Conservation (phyloP, 2,329 filamentous ascomycete species). For the Phaeosphaeriaceae sp. region DNA sequence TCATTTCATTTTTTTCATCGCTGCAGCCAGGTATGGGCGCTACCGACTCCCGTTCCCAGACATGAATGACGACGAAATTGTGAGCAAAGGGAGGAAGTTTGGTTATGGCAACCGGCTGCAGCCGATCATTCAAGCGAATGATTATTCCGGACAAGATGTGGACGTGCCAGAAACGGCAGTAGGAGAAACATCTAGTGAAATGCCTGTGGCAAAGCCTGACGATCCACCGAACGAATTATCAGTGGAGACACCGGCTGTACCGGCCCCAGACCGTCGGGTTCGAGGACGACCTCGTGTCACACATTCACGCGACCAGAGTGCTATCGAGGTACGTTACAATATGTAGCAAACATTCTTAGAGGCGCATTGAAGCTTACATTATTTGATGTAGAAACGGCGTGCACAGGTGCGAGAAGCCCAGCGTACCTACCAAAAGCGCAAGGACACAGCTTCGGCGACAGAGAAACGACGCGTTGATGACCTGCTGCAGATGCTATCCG, state of each 20-base stretch:
- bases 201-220: no score
- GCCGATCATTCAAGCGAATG: slow-evolving; percentile 15
- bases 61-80: background rate
- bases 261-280: slow-evolving; percentile 13
- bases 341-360: no score
- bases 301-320: slow-evolving; percentile 19
- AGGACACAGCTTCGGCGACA: slow-evolving; percentile 25
- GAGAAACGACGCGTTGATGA: slow-evolving; percentile 25
- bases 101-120: slow-evolving; percentile 18
- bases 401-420: slow-evolving; percentile 34
- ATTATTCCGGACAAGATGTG: background rate
- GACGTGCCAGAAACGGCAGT: no score
- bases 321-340: slow-evolving; percentile 22
- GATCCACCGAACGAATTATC: background rate
- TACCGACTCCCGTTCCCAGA: no score
- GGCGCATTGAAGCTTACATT: background rate
- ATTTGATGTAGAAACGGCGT: slow-evolving; percentile 27
- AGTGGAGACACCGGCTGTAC: background rate
- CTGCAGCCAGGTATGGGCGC: no score
- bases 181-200: no score
- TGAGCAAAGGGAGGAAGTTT: slow-evolving; percentile 5
- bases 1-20: no score
- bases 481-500: slow-evolving; percentile 27
- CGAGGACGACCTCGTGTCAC: slow-evolving; percentile 30
- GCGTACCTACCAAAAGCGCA: slow-evolving; percentile 31